phyloP scores from a whole-genome alignment of 176 grass and related monocot genomes.

The Chrysopogon serrulatus region DNA sequence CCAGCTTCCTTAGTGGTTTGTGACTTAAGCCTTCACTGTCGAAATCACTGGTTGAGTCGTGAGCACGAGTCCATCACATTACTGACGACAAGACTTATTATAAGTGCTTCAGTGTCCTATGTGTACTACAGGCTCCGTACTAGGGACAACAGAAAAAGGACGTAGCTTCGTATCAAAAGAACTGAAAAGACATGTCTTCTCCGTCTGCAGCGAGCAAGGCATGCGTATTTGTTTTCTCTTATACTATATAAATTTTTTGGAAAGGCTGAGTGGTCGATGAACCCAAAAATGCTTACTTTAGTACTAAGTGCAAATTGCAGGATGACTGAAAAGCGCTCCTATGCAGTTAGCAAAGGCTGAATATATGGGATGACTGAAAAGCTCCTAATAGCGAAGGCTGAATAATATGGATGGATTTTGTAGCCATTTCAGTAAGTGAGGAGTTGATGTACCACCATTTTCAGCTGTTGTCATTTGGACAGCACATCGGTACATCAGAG shows the following conservation, averaged over 20 bases:
- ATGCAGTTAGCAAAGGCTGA: too few species aligned
- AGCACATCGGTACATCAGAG: not conserved
- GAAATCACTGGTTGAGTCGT: slow-evolving; percentile 49
- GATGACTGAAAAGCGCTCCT: too few species aligned
- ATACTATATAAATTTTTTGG: not conserved
- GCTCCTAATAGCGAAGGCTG: not conserved
- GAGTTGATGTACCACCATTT: not conserved
- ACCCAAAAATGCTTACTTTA: not conserved
- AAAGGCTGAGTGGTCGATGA: not conserved
- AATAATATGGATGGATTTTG: not conserved
- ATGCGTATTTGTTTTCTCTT: not conserved
- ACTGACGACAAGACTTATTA: slow-evolving; percentile 14
- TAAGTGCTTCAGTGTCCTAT: slow-evolving; percentile 4
- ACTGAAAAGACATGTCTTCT: slow-evolving; percentile 4
- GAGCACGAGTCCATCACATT: slow-evolving; percentile 30
- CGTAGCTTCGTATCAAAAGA: not conserved
- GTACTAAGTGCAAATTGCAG: not conserved
- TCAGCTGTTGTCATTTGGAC: not conserved
- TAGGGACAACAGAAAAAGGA: slow-evolving; percentile 7
- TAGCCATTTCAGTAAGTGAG: not conserved
- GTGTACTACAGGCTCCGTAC: not conserved
- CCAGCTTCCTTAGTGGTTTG: slow-evolving; percentile 54
- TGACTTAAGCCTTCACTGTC: slow-evolving; percentile 54
- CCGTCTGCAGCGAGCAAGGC: not conserved
- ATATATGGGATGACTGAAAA: too few species aligned